A percentile compares a stretch with the other conserved stretches of the same genome.
phyloP scores from a whole-genome alignment of 2,329 filamentous ascomycete species.

The Fusarium temperatum region DNA sequence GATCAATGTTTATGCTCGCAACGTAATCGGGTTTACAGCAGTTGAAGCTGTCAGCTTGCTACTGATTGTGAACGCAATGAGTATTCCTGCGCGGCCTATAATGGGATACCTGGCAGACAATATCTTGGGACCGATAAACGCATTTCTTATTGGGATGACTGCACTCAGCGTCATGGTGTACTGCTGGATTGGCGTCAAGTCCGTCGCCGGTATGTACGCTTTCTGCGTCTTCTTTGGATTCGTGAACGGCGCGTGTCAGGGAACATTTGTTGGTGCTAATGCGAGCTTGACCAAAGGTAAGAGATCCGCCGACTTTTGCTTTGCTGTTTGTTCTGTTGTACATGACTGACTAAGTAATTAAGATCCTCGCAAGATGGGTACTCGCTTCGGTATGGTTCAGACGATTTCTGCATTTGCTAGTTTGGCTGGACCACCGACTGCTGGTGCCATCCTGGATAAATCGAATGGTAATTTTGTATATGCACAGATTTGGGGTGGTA shows the following conservation, averaged over 20 bases:
- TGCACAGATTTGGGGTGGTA: slow-evolving; percentile 59
- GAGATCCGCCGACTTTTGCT: not conserved
- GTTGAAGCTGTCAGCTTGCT: slow-evolving; percentile 65
- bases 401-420: slow-evolving; percentile 53
- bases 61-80: slow-evolving; percentile 72
- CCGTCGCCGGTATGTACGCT: slow-evolving; percentile 41
- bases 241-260: slow-evolving; percentile 41
- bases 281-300: slow-evolving; percentile 48
- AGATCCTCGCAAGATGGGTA: slow-evolving; percentile 54
- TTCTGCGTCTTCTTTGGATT: slow-evolving; percentile 45
- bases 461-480: slow-evolving; percentile 47
- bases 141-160: slow-evolving; percentile 45
- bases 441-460: slow-evolving; percentile 44
- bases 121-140: slow-evolving; percentile 60
- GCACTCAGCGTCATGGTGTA: slow-evolving; percentile 40
- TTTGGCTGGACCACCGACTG: slow-evolving; percentile 52
- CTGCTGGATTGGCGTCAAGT: slow-evolving; percentile 44
- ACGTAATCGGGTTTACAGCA: slow-evolving; percentile 53
- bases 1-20: slow-evolving; percentile 55
- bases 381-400: slow-evolving; percentile 55
- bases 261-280: slow-evolving; percentile 49
- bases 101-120: slow-evolving; percentile 68
- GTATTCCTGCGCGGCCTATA: slow-evolving; percentile 64
- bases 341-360: slow-evolving; percentile 2
- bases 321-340: not conserved